These are phyloP conservation scores for Phylloporus rhodoxanthus DNA, from an alignment of 768 basidiomycete species.

Conservation along the genomic window DNA sequence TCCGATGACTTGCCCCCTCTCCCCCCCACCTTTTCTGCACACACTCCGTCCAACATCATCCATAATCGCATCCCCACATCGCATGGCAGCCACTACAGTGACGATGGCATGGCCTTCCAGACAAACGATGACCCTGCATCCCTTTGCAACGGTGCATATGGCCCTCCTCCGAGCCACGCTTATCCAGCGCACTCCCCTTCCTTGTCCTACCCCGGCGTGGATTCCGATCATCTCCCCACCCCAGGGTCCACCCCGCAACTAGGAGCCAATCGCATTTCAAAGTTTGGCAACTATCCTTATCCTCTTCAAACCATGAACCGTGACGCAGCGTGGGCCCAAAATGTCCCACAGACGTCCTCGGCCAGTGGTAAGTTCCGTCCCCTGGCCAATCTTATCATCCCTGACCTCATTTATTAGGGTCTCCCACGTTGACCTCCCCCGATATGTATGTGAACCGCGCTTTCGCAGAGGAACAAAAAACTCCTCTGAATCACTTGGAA, in stretches of 20 bases:
- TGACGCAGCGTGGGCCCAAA: slow-evolving; percentile 27
- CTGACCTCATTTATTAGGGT: slow-evolving; percentile 44
- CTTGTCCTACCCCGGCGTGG: slow-evolving; percentile 31
- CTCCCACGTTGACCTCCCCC: slow-evolving; percentile 44
- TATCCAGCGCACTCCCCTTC: slow-evolving; percentile 48
- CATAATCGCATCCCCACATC: slow-evolving; percentile 37
- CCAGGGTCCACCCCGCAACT: slow-evolving; percentile 29
- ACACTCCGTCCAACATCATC: slow-evolving; percentile 29
- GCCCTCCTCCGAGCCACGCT: slow-evolving; percentile 31
- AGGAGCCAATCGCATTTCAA: slow-evolving; percentile 39
- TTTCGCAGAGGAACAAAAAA: slow-evolving; percentile 53
- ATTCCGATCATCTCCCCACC: slow-evolving; percentile 28
- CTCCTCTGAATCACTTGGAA: slow-evolving; percentile 45
- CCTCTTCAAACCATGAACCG: slow-evolving; percentile 32
- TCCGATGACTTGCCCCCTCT: slow-evolving; percentile 48
- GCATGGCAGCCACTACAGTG: slow-evolving; percentile 31
- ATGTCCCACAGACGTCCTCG: slow-evolving; percentile 27
- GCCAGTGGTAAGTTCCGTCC: slow-evolving; percentile 27
- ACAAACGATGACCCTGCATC: slow-evolving; percentile 41
- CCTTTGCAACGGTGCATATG: slow-evolving; percentile 42
- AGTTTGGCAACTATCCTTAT: slow-evolving; percentile 50
- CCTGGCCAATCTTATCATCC: slow-evolving; percentile 24
- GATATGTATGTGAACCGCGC: slow-evolving; percentile 47
- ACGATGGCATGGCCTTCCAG: slow-evolving; percentile 46
- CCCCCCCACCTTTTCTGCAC: slow-evolving; percentile 38